A percentile compares a stretch with the other conserved stretches of the same genome.
These are phyloP conservation scores for Eucalyptus curtisii DNA, from an alignment of 345 rosid genomes.

Conservation along the genomic window DNA sequence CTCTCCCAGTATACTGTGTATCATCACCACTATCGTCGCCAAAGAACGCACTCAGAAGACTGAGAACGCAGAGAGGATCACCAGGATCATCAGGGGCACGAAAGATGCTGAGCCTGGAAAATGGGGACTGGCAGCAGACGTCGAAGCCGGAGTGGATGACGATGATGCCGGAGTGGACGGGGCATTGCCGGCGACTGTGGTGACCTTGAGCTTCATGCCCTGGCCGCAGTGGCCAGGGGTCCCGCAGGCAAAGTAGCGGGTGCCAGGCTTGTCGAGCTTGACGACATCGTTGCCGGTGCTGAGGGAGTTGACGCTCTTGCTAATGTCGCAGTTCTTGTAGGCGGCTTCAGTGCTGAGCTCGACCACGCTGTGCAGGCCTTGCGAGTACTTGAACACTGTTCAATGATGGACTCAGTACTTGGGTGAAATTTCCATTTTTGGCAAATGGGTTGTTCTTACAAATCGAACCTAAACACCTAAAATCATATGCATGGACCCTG, in stretches of 20 bases:
- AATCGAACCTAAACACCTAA: background rate
- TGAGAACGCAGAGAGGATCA: background rate
- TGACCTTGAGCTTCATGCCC: conserved; percentile 85
- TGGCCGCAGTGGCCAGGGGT: conserved; percentile 74
- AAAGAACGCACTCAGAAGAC: background rate
- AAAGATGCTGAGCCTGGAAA: background rate
- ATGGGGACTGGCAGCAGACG: background rate
- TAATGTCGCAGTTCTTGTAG: conserved; percentile 72
- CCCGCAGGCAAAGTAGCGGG: conserved; percentile 82
- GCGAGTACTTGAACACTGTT: conserved; percentile 64
- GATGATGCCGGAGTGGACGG: conserved; percentile 30
- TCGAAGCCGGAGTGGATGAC: conserved; percentile 1
- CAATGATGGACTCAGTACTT: background rate
- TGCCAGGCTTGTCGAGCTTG: conserved; percentile 52
- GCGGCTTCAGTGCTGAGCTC: conserved; percentile 62
- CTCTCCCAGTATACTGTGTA: background rate
- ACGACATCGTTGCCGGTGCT: conserved; percentile 70
- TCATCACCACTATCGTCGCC: background rate
- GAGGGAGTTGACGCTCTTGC: conserved; percentile 45
- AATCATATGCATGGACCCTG: background rate
- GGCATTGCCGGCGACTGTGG: conserved; percentile 34
- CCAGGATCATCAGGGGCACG: background rate
- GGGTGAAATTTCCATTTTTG: background rate
- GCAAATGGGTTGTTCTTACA: background rate
- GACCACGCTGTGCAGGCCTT: conserved; percentile 79